Percentiles rank a stretch among this genome's conserved stretches.
These are phyloP conservation scores for Mycena belliarum DNA, from an alignment of 768 basidiomycete species.

Conservation along the genomic window DNA sequence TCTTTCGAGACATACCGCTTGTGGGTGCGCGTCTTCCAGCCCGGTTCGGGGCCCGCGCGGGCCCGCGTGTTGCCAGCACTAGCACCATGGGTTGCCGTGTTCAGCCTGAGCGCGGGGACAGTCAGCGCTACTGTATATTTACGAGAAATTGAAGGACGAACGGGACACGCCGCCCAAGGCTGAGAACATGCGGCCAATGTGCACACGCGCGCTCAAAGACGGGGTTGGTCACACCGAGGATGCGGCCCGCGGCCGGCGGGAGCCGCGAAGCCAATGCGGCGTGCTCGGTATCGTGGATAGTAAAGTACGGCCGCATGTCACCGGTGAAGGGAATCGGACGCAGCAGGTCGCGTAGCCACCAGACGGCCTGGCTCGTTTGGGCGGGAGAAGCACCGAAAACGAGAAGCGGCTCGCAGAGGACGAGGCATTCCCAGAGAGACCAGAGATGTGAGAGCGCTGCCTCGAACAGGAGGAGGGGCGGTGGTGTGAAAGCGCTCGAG, in stretches of 20 bases:
- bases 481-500: slow-evolving; percentile 56
- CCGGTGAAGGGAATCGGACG: slow-evolving; percentile 64
- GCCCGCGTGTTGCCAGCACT: slow-evolving; percentile 23
- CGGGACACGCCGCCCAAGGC: slow-evolving; percentile 55
- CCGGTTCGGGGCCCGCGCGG: slow-evolving; percentile 58
- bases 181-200: slow-evolving; percentile 86
- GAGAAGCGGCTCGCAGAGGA: slow-evolving; percentile 88
- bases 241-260: slow-evolving; percentile 72
- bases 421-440: slow-evolving; percentile 93
- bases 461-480: slow-evolving; percentile 62
- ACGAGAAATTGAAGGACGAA: slow-evolving; percentile 25
- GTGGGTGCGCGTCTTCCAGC: slow-evolving; percentile 79
- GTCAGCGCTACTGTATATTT: slow-evolving; percentile 12
- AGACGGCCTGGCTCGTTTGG: slow-evolving; percentile 82
- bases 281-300: slow-evolving; percentile 92
- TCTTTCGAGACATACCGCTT: slow-evolving; percentile 88
- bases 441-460: slow-evolving; percentile 66
- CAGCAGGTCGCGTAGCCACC: slow-evolving; percentile 89
- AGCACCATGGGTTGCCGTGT: slow-evolving; percentile 22
- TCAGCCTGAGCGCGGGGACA: slow-evolving; percentile 13
- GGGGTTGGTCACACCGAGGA: slow-evolving; percentile 89
- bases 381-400: slow-evolving; percentile 80
- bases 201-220: slow-evolving; percentile 76
- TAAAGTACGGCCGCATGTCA: slow-evolving; percentile 93
- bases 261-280: slow-evolving; percentile 74